Evolutionary conservation across 495 filamentous ascomycete genomes (phyloP).

Genomic region (Penicillium coffeae): DNA sequence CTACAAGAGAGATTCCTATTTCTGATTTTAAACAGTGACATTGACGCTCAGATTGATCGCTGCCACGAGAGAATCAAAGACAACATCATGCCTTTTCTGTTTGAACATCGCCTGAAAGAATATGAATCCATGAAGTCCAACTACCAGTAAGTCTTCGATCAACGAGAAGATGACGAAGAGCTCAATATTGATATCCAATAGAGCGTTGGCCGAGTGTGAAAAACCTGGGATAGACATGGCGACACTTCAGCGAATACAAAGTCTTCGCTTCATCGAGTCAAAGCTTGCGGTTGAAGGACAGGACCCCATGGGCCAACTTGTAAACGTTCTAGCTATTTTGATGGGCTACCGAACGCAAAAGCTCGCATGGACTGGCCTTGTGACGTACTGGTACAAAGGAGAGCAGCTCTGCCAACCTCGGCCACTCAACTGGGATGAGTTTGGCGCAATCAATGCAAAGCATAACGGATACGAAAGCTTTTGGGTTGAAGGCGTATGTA

Average conservation of each 20-base stretch:
- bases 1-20: neutral
- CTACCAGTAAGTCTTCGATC: neutral
- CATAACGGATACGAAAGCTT: neutral
- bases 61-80: slow-evolving; percentile 4
- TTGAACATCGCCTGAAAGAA: neutral
- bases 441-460: neutral
- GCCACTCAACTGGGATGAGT: slow-evolving; percentile 3
- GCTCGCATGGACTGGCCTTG: slow-evolving; percentile 1
- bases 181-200: neutral
- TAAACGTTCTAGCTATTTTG: neutral
- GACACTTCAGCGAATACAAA: neutral
- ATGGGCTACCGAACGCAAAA: neutral
- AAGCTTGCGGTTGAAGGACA: neutral
- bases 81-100: neutral
- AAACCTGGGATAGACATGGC: neutral
- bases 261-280: no score
- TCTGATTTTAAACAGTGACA: neutral
- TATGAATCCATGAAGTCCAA: neutral
- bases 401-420: neutral
- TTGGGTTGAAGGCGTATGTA: neutral
- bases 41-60: neutral
- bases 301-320: neutral
- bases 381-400: slow-evolving; percentile 6
- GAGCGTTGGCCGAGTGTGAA: neutral
- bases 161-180: neutral